Evolutionary conservation across 805 yeast species (phyloP).

Genomic region (Zygosaccharomyces bisporus): DNA sequence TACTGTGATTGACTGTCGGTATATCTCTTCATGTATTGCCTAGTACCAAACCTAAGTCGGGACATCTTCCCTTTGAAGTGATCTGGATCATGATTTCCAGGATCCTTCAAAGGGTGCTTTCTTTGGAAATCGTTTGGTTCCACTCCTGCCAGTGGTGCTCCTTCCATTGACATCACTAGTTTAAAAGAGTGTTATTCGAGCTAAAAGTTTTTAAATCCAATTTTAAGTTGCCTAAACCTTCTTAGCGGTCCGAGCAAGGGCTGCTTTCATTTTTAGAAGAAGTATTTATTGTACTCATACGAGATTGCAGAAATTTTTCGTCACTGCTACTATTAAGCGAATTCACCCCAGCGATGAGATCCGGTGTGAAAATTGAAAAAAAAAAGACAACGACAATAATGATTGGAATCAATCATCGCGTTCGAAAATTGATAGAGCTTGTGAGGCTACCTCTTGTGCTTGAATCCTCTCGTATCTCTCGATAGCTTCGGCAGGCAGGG

Average conservation of each 20-base stretch:
- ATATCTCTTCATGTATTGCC: conserved; percentile 51
- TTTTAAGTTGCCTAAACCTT: background rate
- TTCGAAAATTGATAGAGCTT: conserved; percentile 1
- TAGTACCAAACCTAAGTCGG: conserved; percentile 48
- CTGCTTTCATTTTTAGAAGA: background rate
- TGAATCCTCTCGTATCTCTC: conserved; percentile 6
- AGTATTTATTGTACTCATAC: background rate
- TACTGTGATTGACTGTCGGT: conserved; percentile 62
- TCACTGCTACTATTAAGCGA: background rate
- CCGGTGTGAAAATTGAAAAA: background rate
- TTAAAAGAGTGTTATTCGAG: background rate
- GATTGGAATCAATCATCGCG: background rate
- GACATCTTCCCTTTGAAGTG: conserved; percentile 62
- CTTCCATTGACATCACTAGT: background rate
- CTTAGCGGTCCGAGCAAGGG: background rate
- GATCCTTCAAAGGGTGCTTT: conserved; percentile 44
- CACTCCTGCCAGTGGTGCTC: background rate
- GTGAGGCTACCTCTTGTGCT: conserved; percentile 9
- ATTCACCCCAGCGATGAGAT: background rate
- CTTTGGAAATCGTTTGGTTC: conserved; percentile 24
- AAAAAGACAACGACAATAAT: too few species aligned
- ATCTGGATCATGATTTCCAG: conserved; percentile 66
- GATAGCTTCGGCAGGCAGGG: conserved; percentile 11
- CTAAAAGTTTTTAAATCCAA: background rate
- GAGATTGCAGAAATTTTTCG: background rate